Evolutionary conservation across 345 rosid genomes (phyloP), one percentile per base, ranked within the genome.

Genomic region (Garcia nutans): DNA sequence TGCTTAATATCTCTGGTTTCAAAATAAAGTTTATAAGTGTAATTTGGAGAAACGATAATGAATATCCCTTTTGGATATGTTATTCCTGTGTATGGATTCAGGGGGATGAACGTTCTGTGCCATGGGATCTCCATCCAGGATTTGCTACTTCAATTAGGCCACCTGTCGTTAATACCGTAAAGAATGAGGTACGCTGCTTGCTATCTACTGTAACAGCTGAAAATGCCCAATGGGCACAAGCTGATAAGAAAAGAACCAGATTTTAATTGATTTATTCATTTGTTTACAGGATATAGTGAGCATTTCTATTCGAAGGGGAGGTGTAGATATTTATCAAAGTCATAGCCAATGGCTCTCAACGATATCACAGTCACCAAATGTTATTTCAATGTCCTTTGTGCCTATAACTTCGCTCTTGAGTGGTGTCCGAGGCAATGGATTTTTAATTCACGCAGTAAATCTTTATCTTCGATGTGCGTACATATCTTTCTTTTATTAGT

Each of bases 331-430:
- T 56, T 85, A 86, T 24, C 97, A 88, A 78, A 90, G 88, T 65
- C 99, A 96, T 85, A 86, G 86, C 33, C 89, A 76, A 68, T 96
- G 99, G 99, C 94, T 93, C 52, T 87, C 99, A 28, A 92, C 96
- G 0, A 79, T 96, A 81, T 84, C 93, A 7, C 80, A 90, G 74
- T 90, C 93, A 11, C 98, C 99, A 3, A 85, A 88, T 71, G 99
- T 82, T 31, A 93, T 92, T 79, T 93, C 98, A 19, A 94, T 96
- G 99, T 85, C 93, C 69, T 86, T 93, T 61, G 97, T 96, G 82
- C 96, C 99, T 23, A 90, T 96, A 78, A 96, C 98, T 82, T 86
- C 96, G 16, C 94, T 96, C 73, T 80, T 96, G 80, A 74, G 79
- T 59, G 97, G 98, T 74, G 86, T 89, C 44, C 94, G 82, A 8